Evolutionary conservation across 768 basidiomycete species (phyloP), one percentile per base, ranked within the genome.

Genomic region (Lyophyllum decastes): DNA sequence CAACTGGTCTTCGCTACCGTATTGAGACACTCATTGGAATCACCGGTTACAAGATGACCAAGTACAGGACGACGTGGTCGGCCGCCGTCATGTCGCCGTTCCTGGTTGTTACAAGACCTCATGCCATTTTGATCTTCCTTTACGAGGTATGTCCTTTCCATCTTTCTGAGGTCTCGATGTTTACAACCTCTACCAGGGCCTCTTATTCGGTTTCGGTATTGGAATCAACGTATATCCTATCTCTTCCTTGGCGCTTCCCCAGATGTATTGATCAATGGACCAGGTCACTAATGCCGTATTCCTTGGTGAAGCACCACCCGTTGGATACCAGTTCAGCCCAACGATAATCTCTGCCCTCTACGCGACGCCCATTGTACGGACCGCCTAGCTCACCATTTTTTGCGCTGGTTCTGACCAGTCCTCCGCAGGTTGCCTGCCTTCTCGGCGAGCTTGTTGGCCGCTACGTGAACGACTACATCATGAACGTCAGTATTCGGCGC

Each of bases 221-320:
- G 85, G 87, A 33, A 82, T 86, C 50, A 86, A 86, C 61, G 82
- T 82, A 49, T 44, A 76, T 54, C 14, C 9, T 12, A 38, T 17
- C n/a, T 2, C 11, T 19, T 24, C 43, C 30, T 19, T 1, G 14
- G 45, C 9, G 24, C 19, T 2, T 14, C n/a, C 19, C 30, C 17
- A 33, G 25, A 27, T 22, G 25, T 54, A 34, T 43, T 47, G 22
- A 52, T 26, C 14, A n/a, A 44, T 1, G 45, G 53, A 35, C 16
- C 52, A 87, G 82, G 83, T 85, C 17, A 90, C 87, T 1, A 86
- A 83, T 57, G 84, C 82, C 0, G 84, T 88, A 1, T 89, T 89
- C 72, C 70, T 88, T 1, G 85, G 84, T 5, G 72, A 72, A 3
- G 83, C 84, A 0, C 73, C 74, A 1, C 84, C 85, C 0, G 61